A percentile compares a stretch with the other conserved stretches of the same genome.
Conservation (phyloP, 148 eudicot species). For the Selenicereus undatus region DNA sequence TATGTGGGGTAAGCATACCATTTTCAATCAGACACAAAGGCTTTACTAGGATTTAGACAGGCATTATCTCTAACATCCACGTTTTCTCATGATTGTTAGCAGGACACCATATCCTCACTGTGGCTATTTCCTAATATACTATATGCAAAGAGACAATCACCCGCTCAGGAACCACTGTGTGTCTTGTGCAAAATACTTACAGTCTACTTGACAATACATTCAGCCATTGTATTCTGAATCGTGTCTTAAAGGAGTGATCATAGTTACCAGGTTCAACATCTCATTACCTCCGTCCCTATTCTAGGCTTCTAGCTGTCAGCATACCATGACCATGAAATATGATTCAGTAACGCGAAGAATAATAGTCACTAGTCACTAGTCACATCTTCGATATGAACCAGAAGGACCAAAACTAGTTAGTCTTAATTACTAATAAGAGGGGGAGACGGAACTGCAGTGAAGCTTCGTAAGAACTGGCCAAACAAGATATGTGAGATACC, state of each 20-base stretch:
- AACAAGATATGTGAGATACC: constrained; percentile 27
- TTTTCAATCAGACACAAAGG: background rate
- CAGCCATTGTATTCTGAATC: too few species aligned
- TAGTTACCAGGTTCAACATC: too few species aligned
- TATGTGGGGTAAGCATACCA: background rate
- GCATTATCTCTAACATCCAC: background rate
- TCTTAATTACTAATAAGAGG: too few species aligned
- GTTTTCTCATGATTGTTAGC: background rate
- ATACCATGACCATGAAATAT: too few species aligned
- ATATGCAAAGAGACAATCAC: background rate
- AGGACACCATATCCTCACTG: background rate
- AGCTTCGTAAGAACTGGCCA: background rate
- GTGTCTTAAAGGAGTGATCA: too few species aligned
- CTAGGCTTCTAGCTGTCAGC: too few species aligned
- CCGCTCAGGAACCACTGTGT: too few species aligned
- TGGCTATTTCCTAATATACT: background rate
- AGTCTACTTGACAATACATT: too few species aligned
- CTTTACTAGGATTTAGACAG: background rate
- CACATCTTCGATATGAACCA: background rate
- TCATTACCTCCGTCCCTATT: too few species aligned
- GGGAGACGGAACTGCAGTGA: too few species aligned
- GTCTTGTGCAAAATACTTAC: too few species aligned
- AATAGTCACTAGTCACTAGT: background rate
- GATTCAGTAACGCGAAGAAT: too few species aligned
- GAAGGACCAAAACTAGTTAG: background rate